Percentiles rank a stretch among this genome's conserved stretches.
Evolutionary conservation across 2,329 filamentous ascomycete species (phyloP).

Genomic region (Epichloe elymi): DNA sequence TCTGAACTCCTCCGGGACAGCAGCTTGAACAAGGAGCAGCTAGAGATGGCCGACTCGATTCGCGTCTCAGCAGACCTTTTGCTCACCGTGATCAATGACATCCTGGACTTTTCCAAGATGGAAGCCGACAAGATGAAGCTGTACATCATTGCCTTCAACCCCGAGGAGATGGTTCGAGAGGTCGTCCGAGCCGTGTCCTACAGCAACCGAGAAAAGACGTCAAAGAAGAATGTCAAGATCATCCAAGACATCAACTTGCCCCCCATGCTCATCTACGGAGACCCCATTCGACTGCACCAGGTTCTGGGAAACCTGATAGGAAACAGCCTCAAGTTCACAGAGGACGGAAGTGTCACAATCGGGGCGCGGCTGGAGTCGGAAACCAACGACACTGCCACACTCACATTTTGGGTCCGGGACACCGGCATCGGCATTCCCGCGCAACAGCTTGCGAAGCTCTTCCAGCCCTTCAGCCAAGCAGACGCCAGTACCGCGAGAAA

Average conservation of each 20-base stretch:
- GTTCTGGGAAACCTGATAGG: constrained; percentile 73
- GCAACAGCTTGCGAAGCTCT: constrained; percentile 71
- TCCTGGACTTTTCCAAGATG: constrained; percentile 89
- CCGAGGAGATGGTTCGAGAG: constrained; percentile 53
- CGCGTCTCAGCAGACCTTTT: constrained; percentile 75
- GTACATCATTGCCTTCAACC: constrained; percentile 56
- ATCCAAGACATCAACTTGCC: constrained; percentile 60
- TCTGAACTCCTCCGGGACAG: constrained; percentile 72
- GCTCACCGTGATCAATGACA: constrained; percentile 90
- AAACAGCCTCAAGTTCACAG: constrained; percentile 91
- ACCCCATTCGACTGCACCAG: constrained; percentile 54
- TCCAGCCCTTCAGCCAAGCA: constrained; percentile 86
- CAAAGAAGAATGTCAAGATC: constrained; percentile 49
- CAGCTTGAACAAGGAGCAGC: constrained; percentile 59
- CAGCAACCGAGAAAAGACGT: constrained; percentile 50
- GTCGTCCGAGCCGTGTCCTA: constrained; percentile 54
- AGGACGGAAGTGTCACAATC: constrained; percentile 74
- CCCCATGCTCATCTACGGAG: constrained; percentile 57
- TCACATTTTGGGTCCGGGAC: constrained; percentile 78
- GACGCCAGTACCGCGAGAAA: constrained; percentile 82
- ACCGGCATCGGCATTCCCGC: constrained; percentile 85
- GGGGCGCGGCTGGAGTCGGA: constrained; percentile 61
- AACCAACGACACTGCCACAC: constrained; percentile 52
- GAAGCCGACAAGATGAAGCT: constrained; percentile 80
- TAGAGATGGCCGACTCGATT: constrained; percentile 79